Evolutionary conservation across 495 filamentous ascomycete genomes (phyloP).

Genomic region (Daldinia loculata): DNA sequence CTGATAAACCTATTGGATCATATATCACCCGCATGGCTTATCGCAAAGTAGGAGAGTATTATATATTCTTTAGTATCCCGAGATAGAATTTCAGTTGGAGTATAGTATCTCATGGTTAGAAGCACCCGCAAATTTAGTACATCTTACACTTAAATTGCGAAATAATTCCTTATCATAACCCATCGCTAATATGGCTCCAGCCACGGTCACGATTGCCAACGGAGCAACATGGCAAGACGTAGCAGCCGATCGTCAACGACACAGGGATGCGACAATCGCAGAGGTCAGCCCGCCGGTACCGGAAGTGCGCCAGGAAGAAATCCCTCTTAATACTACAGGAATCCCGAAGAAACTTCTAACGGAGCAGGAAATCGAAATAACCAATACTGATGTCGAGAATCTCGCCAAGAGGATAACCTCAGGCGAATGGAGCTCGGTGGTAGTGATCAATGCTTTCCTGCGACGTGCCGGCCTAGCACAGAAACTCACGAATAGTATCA

Average conservation of each 20-base stretch:
- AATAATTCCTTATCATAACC: background rate
- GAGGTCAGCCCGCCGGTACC: conserved; percentile 47
- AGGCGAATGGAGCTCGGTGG: conserved; percentile 51
- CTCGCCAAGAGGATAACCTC: conserved; percentile 50
- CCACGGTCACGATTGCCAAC: conserved; percentile 48
- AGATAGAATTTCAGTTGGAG: background rate
- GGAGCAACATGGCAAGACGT: conserved; percentile 59
- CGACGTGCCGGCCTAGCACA: conserved; percentile 55
- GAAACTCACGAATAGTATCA: conserved; percentile 63
- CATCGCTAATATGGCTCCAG: conserved; percentile 33
- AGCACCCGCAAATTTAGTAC: background rate
- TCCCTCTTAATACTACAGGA: conserved; percentile 55
- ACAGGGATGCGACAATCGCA: conserved; percentile 56
- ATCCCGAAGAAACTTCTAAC: conserved; percentile 57
- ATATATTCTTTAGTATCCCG: conserved; percentile 8
- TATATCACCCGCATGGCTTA: conserved; percentile 15
- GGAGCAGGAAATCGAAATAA: conserved; percentile 61
- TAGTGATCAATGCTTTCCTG: conserved; percentile 60
- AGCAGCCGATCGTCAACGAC: conserved; percentile 52
- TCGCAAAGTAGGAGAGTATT: background rate
- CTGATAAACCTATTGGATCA: conserved; percentile 27
- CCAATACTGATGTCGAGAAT: conserved; percentile 57
- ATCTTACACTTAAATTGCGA: background rate
- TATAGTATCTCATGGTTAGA: background rate
- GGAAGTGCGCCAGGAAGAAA: conserved; percentile 37